phyloP scores from a whole-genome alignment of 148 eudicot species.

The Nepenthes gracilis region DNA sequence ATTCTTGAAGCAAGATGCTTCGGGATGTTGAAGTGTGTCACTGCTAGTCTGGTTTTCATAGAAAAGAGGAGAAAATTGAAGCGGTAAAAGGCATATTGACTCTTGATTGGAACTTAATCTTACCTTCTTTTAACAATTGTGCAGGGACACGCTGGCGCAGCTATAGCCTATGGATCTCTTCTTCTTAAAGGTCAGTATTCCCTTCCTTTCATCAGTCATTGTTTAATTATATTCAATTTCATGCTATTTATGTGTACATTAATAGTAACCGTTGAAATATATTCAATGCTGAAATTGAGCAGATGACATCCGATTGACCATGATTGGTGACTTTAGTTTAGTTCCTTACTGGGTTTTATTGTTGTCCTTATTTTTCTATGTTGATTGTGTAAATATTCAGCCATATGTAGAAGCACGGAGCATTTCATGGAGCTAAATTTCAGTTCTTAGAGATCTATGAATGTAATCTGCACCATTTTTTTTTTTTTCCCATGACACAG shows the following conservation, averaged over 20 bases:
- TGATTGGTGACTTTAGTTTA: no score
- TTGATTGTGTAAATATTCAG: neutral
- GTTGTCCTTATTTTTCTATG: no score
- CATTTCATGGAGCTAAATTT: neutral
- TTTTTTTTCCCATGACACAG: conserved; percentile 16
- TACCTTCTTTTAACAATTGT: conserved; percentile 4
- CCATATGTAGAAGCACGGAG: neutral
- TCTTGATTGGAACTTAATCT: neutral
- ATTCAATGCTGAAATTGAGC: neutral
- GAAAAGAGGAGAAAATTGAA: no score
- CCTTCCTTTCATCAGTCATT: neutral
- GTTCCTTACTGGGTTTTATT: no score
- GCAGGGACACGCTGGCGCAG: conserved; percentile 96
- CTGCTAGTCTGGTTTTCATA: no score
- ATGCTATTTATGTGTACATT: neutral
- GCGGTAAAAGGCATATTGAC: neutral
- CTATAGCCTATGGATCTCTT: conserved; percentile 87
- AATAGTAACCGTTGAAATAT: neutral
- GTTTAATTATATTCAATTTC: neutral
- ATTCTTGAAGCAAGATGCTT: no score
- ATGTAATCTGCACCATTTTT: neutral
- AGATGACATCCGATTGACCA: no score
- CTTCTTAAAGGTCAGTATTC: conserved; percentile 43
- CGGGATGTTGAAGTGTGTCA: no score
- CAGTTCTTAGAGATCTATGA: neutral